Conservation (phyloP, 495 filamentous ascomycete species). For the Astrothelium macrocarpum region DNA sequence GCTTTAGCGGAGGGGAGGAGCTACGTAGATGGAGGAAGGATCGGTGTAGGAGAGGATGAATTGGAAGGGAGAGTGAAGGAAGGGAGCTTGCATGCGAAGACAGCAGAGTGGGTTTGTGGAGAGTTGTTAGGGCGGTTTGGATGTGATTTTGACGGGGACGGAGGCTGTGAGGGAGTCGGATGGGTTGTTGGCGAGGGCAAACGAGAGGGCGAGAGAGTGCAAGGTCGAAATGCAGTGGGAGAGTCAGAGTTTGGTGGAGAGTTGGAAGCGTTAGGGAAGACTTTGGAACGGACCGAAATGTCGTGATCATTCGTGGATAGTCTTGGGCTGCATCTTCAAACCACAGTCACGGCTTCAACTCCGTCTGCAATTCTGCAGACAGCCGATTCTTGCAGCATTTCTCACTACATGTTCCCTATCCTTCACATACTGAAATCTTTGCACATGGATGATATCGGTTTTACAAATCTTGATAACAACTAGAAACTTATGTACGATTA, state of each 20-base stretch:
- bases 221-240: neutral
- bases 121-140: conserved; percentile 37
- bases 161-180: conserved; percentile 43
- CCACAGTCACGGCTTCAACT: neutral
- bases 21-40: conserved; percentile 24
- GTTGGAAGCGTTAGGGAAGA: neutral
- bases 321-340: too few species aligned
- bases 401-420: too few species aligned
- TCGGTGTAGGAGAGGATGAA: conserved; percentile 10
- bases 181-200: conserved; percentile 14
- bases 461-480: too few species aligned
- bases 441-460: too few species aligned
- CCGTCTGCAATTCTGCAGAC: neutral
- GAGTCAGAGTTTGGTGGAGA: neutral
- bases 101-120: conserved; percentile 63
- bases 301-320: neutral
- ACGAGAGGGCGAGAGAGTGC: neutral
- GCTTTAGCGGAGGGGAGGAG: conserved; percentile 53
- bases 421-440: neutral
- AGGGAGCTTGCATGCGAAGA: conserved; percentile 50
- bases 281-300: neutral
- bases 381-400: too few species aligned
- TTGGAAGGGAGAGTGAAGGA: conserved; percentile 11
- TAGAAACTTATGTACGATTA: neutral
- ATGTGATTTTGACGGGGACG: conserved; percentile 45